Base-by-base conservation (phyloP, 2,329 filamentous ascomycete species). In the Cercospora sp. region DNA sequence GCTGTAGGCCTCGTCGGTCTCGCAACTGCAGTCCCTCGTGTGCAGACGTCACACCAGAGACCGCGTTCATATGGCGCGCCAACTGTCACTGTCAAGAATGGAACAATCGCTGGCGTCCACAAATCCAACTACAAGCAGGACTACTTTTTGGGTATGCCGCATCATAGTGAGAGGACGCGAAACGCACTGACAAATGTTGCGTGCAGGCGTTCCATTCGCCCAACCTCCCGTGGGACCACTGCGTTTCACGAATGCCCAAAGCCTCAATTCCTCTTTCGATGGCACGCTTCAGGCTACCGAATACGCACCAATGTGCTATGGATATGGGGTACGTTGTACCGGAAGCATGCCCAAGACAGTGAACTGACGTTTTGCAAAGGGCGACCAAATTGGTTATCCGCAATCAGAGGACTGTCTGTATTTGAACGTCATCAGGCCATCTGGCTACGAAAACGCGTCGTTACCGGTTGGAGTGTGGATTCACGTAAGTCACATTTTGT, bases 381-480 rank as follows among this genome's bases (percentile, higher is more conserved):
- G 72, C 24, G 76, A 76, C 45, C 71, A 75, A 70, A 69, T 75
- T 40, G 74, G 74, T 69, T 70, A 82, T 75, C 68, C 80, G 69
- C 77, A 80, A 75, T 70, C 80, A 10, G 88, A 90, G 72, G 85
- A 89, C 72, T 90, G 88, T 69, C 80, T 90, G 3, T 88, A 86
- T 55, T 78, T 90, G 69, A 90, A 89, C 71, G 82, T 90, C 7
- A 80, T 90, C 28, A 83, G 88, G 3, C 86, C 87, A 0, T 77
- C 83, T 8, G 83, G 84, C 5, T 76, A 77, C 37, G 79, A 82
- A 4, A 75, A 80, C 8, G 69, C 77, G 34, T 81, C 78, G 10
- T 80, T 90, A 2, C 88, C 87, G 0, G 84, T 89, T 6, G 74
- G 81, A 10, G 81, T 88, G 1, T 91, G 88, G 88, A 86, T 90